phyloP scores from a whole-genome alignment of 176 grass and related monocot genomes.

The Cenchrus americanus region DNA sequence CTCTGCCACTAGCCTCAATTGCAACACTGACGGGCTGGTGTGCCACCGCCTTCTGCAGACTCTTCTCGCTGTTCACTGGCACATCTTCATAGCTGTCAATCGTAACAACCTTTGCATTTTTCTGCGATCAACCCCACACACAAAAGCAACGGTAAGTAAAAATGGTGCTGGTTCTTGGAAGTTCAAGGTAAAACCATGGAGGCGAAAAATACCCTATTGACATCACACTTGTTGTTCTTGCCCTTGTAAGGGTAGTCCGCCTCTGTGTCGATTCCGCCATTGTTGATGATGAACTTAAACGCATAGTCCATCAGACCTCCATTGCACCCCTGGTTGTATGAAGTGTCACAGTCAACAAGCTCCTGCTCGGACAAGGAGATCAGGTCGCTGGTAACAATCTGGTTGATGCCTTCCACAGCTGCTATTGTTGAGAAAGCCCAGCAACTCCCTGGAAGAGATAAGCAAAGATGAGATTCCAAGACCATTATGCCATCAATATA shows the following conservation, averaged over 20 bases:
- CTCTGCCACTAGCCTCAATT: constrained; percentile 71
- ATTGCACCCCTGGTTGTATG: constrained; percentile 85
- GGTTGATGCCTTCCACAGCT: constrained; percentile 75
- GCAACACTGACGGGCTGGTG: constrained; percentile 81
- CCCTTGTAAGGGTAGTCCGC: constrained; percentile 77
- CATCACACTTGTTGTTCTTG: constrained; percentile 54
- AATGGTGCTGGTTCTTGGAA: background rate
- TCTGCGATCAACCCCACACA: constrained; percentile 46
- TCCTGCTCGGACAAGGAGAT: constrained; percentile 86
- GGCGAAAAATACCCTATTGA: constrained; percentile 51
- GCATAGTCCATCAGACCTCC: constrained; percentile 92
- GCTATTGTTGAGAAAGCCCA: constrained; percentile 92
- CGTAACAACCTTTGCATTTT: constrained; percentile 76
- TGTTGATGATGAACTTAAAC: constrained; percentile 84
- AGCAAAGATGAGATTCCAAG: constrained; percentile 20
- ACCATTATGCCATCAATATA: background rate
- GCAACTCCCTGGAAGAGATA: constrained; percentile 65
- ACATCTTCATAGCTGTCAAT: constrained; percentile 87
- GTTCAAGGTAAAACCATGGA: background rate
- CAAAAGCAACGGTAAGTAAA: background rate
- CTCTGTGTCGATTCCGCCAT: constrained; percentile 71
- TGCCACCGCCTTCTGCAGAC: constrained; percentile 78
- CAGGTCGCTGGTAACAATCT: constrained; percentile 68
- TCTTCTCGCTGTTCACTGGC: constrained; percentile 53
- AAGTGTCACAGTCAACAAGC: constrained; percentile 88